Percentiles rank a stretch among this genome's conserved stretches.
Conservation (phyloP, 2,329 filamentous ascomycete genomes). For the Pseudopyricularia javanii region DNA sequence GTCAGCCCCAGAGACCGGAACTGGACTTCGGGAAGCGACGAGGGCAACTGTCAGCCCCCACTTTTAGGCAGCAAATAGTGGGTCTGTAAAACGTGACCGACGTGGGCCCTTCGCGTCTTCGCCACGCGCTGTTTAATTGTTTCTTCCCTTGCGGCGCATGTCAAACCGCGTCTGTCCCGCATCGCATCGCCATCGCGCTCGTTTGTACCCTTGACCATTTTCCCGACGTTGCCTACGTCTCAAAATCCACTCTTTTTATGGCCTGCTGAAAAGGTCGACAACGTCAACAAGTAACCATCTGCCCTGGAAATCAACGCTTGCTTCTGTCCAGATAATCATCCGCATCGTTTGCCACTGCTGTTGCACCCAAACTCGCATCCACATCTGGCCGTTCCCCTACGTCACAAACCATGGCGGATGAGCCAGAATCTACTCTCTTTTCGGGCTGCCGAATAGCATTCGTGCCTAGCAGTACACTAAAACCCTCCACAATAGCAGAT, state of each 20-base stretch:
- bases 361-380: not conserved
- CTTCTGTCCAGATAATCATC: no score
- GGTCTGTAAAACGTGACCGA: constrained; percentile 7
- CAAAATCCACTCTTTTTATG: no score
- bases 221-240: no score
- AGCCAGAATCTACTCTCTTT: not conserved
- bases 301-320: no score
- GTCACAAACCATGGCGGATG: not conserved
- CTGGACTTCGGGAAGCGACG: not conserved
- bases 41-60: not conserved
- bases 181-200: not conserved
- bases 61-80: not conserved
- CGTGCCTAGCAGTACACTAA: constrained; percentile 27
- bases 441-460: constrained; percentile 28
- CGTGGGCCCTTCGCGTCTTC: constrained; percentile 9
- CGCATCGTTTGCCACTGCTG: no score
- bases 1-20: not conserved
- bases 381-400: not conserved
- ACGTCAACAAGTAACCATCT: no score
- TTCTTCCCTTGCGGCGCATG: not conserved
- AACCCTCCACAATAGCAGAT: constrained; percentile 26
- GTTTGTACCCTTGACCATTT: no score
- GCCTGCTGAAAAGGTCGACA: no score
- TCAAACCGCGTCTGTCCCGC: not conserved
- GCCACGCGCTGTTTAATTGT: constrained; percentile 1